These are phyloP conservation scores for Diaporthe nobilis DNA, from an alignment of 2,329 filamentous ascomycete genomes.

Conservation along the genomic window DNA sequence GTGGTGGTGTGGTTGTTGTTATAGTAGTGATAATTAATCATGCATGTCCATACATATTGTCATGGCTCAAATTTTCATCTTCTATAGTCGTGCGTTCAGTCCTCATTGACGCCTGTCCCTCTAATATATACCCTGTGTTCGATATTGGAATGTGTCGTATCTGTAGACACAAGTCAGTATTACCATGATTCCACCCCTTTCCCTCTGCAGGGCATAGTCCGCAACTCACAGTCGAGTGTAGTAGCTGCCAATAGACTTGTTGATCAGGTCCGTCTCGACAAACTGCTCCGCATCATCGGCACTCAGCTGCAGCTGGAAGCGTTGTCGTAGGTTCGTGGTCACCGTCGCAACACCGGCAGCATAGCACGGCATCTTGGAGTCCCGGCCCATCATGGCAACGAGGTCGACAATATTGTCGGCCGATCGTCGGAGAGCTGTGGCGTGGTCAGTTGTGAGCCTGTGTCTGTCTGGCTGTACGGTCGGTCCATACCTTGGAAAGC, in stretches of 20 bases:
- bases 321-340: constrained; percentile 77
- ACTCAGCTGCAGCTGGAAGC: constrained; percentile 87
- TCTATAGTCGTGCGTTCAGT: constrained; percentile 33
- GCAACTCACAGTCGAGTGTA: constrained; percentile 82
- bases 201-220: too few species aligned
- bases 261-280: constrained; percentile 84
- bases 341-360: constrained; percentile 80
- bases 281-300: constrained; percentile 85
- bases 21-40: constrained; percentile 13
- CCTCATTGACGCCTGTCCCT: constrained; percentile 34
- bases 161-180: constrained; percentile 55
- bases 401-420: constrained; percentile 86
- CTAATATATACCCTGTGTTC: constrained; percentile 89
- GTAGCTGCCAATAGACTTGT: constrained; percentile 87
- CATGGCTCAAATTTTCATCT: constrained; percentile 1
- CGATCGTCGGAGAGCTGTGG: constrained; percentile 77
- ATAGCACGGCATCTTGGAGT: constrained; percentile 89
- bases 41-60: constrained; percentile 20
- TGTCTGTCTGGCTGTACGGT: background rate
- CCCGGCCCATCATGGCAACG: constrained; percentile 86
- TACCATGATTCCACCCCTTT: background rate
- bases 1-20: constrained; percentile 1
- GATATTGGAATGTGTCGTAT: constrained; percentile 90
- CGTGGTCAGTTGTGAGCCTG: constrained; percentile 42
- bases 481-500: constrained; percentile 79